Evolutionary conservation across 1,284 basidiomycete genomes (phyloP), one percentile per base, ranked within the genome.

Genomic region (Sporisorium scitamineum): DNA sequence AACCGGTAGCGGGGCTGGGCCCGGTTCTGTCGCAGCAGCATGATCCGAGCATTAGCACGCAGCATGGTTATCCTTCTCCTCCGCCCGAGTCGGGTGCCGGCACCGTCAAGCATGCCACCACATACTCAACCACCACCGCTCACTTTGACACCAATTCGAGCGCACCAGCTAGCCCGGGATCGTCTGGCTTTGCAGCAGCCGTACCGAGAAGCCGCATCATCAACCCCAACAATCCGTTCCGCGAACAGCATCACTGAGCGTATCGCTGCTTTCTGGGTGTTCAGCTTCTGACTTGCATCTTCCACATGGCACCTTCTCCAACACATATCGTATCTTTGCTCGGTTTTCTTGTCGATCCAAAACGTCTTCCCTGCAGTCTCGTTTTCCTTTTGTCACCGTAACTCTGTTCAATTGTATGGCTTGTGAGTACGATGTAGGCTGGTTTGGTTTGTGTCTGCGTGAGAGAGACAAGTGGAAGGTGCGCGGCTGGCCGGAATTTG

Each of bases 181-280:
- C 62, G 24, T 68, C 68, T 20, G 63, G 60, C 13, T 63, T 66
- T 39, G 45, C 57, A 32, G 29, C 53, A 18, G 55, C 48, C 14
- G 50, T 58, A 24, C 61, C 63, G 11, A 53, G 68, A 8, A 71
- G 61, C 16, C 57, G 65, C 37, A 73, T 66, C 16, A 6, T 74
- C 44, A 80, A 79, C 39, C 77, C 79, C 5, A 80, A 78, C 53
- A 80, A 80, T 34, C 79, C 79, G 10, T 80, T 80, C 69, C 68
- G 79, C 18, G 73, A 67, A 22, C 63, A 64, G 18, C 62, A 62
- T 22, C 63, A 56, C 20, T 70, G 37, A 69, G 37, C 16, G 10
- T 5, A 29, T 34, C 20, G 22, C 39, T 29, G 31, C 10, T 41
- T 32, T 3, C 14, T 18, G 18, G 7, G 6, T 6, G 5, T 26